A percentile compares a stretch with the other conserved stretches of the same genome.
These are phyloP conservation scores for Fusarium torulosum DNA, from an alignment of 2,329 filamentous ascomycete genomes.

Conservation along the genomic window DNA sequence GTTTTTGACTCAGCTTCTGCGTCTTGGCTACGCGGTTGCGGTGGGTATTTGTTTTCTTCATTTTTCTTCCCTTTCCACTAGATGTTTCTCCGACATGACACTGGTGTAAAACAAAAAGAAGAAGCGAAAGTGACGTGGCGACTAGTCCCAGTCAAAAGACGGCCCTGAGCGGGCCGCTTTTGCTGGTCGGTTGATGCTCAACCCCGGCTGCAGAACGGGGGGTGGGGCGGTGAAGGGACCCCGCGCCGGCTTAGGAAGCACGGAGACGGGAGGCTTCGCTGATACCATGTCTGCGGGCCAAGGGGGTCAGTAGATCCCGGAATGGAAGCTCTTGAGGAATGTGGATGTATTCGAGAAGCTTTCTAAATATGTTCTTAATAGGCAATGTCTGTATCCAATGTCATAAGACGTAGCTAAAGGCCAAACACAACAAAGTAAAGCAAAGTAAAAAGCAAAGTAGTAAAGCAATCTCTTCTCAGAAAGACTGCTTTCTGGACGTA, in stretches of 20 bases:
- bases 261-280: conserved; percentile 9
- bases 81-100: background rate
- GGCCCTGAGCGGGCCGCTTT: conserved; percentile 17
- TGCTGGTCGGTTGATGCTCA: conserved; percentile 14
- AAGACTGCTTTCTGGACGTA: conserved; percentile 1
- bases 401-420: background rate
- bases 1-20: conserved; percentile 30
- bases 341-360: conserved; percentile 2
- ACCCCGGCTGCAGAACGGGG: conserved; percentile 32
- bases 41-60: conserved; percentile 13
- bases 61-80: background rate
- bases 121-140: conserved; percentile 35
- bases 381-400: no score
- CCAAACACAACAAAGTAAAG: background rate
- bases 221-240: conserved; percentile 35
- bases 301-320: conserved; percentile 1
- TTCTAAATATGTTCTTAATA: background rate
- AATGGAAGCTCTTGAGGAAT: conserved; percentile 3
- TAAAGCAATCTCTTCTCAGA: background rate
- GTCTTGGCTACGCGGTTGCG: conserved; percentile 19
- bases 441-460: background rate
- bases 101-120: conserved; percentile 1
- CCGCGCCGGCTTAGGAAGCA: conserved; percentile 12
- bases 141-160: conserved; percentile 19
- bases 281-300: background rate